Evolutionary conservation across 2,329 filamentous ascomycete species (phyloP).

Genomic region (Domatiomyces catenatus): DNA sequence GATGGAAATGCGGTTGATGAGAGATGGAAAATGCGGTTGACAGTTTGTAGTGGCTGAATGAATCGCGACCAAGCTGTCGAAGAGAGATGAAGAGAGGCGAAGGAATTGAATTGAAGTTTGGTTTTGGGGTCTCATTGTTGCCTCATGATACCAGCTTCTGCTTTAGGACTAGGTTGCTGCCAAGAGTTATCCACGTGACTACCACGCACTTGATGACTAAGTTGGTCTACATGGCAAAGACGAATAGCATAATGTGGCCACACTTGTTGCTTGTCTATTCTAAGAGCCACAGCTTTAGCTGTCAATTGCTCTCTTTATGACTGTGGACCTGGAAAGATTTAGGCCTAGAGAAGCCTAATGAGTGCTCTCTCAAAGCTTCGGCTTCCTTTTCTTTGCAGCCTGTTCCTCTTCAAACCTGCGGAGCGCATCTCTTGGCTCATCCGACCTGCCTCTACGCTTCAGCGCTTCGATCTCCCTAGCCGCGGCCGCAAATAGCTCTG

Average conservation of each 20-base stretch:
- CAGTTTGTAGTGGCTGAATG: not conserved
- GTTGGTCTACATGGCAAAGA: too few species aligned
- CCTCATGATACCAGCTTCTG: not conserved
- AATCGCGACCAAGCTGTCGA: not conserved
- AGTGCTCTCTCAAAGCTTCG: not conserved
- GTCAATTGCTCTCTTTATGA: not conserved
- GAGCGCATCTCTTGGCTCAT: slow-evolving; percentile 3
- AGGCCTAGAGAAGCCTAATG: not conserved
- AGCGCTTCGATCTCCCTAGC: slow-evolving; percentile 2
- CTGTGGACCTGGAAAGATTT: not conserved
- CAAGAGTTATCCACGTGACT: too few species aligned
- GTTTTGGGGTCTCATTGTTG: not conserved
- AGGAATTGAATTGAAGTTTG: not conserved
- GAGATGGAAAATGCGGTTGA: too few species aligned
- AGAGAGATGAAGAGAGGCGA: not conserved
- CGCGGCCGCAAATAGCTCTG: slow-evolving; percentile 7
- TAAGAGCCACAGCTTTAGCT: not conserved
- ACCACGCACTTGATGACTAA: too few species aligned
- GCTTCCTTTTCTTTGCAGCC: slow-evolving; percentile 1
- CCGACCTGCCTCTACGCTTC: not conserved
- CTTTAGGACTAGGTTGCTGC: not conserved
- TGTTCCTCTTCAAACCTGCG: slow-evolving; percentile 1
- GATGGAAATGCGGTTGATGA: too few species aligned
- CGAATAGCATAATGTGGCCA: too few species aligned
- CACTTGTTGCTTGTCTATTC: too few species aligned